phyloP scores from a whole-genome alignment of 805 yeast genomes.

The Ascoidea asiatica region DNA sequence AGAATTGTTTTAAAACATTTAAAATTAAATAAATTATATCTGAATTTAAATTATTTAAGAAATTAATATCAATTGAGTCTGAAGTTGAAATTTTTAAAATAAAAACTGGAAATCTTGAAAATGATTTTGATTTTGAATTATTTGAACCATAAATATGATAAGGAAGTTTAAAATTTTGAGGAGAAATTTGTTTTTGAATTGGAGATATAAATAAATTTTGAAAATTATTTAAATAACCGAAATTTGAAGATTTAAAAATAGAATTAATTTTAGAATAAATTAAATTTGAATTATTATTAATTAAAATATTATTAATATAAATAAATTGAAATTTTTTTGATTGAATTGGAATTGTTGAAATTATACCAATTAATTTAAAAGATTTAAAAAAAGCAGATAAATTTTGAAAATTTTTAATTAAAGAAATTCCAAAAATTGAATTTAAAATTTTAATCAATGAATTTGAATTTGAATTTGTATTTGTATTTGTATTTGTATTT shows the following conservation, averaged over 20 bases:
- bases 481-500: slow-evolving; percentile 6
- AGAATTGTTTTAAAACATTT: slow-evolving; percentile 18
- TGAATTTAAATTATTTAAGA: slow-evolving; percentile 30
- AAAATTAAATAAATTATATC: slow-evolving; percentile 19
- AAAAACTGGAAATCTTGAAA: slow-evolving; percentile 23
- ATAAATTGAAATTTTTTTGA: slow-evolving; percentile 29
- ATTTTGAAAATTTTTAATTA: slow-evolving; percentile 14
- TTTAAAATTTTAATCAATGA: slow-evolving; percentile 12
- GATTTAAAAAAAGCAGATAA: slow-evolving; percentile 17
- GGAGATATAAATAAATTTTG: not conserved
- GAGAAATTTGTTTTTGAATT: slow-evolving; percentile 2
- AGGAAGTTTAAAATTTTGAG: slow-evolving; percentile 7
- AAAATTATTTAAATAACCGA: not conserved
- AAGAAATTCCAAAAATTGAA: slow-evolving; percentile 19
- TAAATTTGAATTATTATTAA: slow-evolving; percentile 12
- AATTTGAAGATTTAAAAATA: not conserved
- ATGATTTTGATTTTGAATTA: slow-evolving; percentile 14
- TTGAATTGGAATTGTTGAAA: slow-evolving; percentile 23
- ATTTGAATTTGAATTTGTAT: slow-evolving; percentile 11
- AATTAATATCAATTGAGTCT: slow-evolving; percentile 5
- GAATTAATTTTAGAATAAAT: slow-evolving; percentile 1
- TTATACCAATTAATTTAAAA: slow-evolving; percentile 21
- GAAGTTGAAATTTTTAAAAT: slow-evolving; percentile 21
- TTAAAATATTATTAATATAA: slow-evolving; percentile 27
- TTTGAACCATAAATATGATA: slow-evolving; percentile 7